Evolutionary conservation across 306 rosid species (phyloP), one percentile per base, ranked within the genome.

Genomic region (Trifolium repens): DNA sequence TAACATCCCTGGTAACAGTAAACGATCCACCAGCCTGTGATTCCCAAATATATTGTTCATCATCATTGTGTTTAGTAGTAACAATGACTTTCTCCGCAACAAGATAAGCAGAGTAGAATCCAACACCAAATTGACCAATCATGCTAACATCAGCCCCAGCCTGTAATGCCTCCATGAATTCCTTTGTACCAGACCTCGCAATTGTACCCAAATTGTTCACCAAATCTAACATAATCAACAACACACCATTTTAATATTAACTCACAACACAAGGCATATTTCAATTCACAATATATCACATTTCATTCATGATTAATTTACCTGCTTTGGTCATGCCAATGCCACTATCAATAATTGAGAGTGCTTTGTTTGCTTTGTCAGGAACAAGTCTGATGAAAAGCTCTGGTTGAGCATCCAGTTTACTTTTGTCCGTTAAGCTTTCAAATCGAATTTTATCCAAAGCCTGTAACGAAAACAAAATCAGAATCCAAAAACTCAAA

Each of bases 71-170:
- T 11, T 50, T 50, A 50, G 57, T 50, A 7, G 57, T 50, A 50
- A 50, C 57, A 50, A 50, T 16, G 1, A 50, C 57, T 50, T 50
- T 50, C 57, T 50, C 57, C 0, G 57, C 57, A 7, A 50, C 57
- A n/a, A 50, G 22, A 50, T 50, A 50, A 50, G 57, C 57, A n/a
- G 57, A 50, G 57, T 50, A 50, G 1, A 50, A 50, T n/a, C 57
- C 57, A 50, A 50, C 57, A 50, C 57, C 57, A 50, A 50, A 50
- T 50, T 50, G 57, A 50, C 57, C 57, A n/a, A 50, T 50, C 57
- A 50, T 50, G 9, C 57, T 50, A 50, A 50, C 57, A 50, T 50
- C 57, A 50, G 57, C 57, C 4, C 57, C 57, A 50, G 57, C 57
- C 17, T 50, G 57, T 9, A 50, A 50, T n/a, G 24, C 57, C 24